Conservation (phyloP, 176 grass and related monocot species). For the Elaeis guineensis region DNA sequence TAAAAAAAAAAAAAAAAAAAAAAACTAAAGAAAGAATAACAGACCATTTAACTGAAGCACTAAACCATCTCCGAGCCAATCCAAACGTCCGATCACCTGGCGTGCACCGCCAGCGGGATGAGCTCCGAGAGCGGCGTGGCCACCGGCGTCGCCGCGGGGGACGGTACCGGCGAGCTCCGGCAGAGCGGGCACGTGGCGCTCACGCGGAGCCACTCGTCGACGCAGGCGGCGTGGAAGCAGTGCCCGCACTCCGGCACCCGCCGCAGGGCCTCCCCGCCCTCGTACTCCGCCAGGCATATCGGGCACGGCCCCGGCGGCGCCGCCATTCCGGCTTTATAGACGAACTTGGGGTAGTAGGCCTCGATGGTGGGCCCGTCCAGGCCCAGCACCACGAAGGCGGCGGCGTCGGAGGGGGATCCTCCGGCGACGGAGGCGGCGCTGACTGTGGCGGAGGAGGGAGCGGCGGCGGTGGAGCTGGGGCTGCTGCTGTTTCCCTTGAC, state of each 20-base stretch:
- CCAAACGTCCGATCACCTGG: constrained; percentile 3
- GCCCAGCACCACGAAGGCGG: constrained; percentile 17
- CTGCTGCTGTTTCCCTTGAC: constrained; percentile 22
- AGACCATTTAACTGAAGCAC: too few relatives aligned
- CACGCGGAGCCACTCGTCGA: constrained; percentile 58
- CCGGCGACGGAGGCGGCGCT: not conserved
- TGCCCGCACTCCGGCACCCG: constrained; percentile 50
- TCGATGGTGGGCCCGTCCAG: constrained; percentile 46
- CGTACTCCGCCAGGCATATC: constrained; percentile 65
- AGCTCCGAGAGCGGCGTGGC: constrained; percentile 39
- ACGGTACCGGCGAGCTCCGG: constrained; percentile 59
- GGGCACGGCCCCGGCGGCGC: constrained; percentile 27
- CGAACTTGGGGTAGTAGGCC: constrained; percentile 55
- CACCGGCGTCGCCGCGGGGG: constrained; percentile 20
- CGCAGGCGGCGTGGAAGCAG: constrained; percentile 54
- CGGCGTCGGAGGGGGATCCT: not conserved
- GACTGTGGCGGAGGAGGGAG: not conserved
- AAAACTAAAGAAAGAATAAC: too few relatives aligned
- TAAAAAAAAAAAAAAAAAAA: too few relatives aligned
- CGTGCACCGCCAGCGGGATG: constrained; percentile 34
- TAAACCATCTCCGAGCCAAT: too few relatives aligned
- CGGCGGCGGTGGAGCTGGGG: not conserved
- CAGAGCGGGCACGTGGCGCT: constrained; percentile 76
- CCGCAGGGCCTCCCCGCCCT: constrained; percentile 29
- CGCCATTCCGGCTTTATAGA: not conserved